These are phyloP conservation scores for Kodamaea lidongshanica DNA, from an alignment of 805 yeast species.

Conservation along the genomic window DNA sequence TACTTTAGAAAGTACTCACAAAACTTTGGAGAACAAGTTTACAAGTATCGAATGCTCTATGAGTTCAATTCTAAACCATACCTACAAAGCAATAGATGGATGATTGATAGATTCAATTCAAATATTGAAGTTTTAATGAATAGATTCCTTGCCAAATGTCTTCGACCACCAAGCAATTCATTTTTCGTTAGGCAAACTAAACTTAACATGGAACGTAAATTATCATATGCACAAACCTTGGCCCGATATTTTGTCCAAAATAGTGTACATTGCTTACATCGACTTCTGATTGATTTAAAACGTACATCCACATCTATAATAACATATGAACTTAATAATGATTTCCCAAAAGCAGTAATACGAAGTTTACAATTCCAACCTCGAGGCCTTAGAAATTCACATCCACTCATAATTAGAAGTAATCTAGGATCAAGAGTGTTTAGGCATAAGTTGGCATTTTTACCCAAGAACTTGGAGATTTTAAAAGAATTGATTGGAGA, in stretches of 20 bases:
- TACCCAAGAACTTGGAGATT: conserved; percentile 8
- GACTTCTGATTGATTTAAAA: conserved; percentile 10
- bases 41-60: conserved; percentile 8
- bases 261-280: conserved; percentile 9
- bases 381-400: conserved; percentile 4
- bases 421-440: conserved; percentile 5
- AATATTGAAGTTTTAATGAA: conserved; percentile 5
- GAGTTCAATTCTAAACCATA: conserved; percentile 12
- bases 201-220: conserved; percentile 5
- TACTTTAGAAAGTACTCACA: conserved; percentile 12
- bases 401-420: conserved; percentile 10
- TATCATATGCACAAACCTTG: conserved; percentile 11
- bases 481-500: conserved; percentile 3
- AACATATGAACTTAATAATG: conserved; percentile 6
- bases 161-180: conserved; percentile 8
- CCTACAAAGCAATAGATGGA: conserved; percentile 7
- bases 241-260: conserved; percentile 11
- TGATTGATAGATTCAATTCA: conserved; percentile 5
- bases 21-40: conserved; percentile 10
- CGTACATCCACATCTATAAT: conserved; percentile 6
- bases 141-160: conserved; percentile 2
- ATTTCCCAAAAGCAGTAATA: background rate
- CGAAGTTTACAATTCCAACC: background rate
- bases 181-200: conserved; percentile 8
- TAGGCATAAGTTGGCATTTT: conserved; percentile 8